Evolutionary conservation across 495 filamentous ascomycete species (phyloP), one percentile per base, ranked within the genome.

Genomic region (Talaromyces nanjingensis): DNA sequence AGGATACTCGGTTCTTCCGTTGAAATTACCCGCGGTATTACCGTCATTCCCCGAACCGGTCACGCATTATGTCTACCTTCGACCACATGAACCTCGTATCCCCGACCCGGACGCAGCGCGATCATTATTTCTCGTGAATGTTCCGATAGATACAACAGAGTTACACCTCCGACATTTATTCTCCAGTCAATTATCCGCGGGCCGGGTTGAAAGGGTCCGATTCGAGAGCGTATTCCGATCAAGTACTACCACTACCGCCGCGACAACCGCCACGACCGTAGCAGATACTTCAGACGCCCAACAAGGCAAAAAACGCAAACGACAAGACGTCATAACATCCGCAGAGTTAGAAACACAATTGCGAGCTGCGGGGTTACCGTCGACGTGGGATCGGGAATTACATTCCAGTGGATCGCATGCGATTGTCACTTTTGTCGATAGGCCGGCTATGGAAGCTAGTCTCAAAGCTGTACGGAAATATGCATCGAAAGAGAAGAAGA

Each of bases 41-140:
- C 20, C 77, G 1, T 78, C 85, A 4, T 86, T 78, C 67, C 83
- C 85, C 6, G 70, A 78, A 18, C 66, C 81, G n/a, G 83, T 81
- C 64, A 85, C 81, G 56, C 94, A 98, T 77, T 90, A 91, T 77
- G 81, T 98, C 71, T 97, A 97, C 75, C 73, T 97, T 59, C 90
- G 89, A 62, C 85, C 84, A 33, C 91, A 97, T 71, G 82, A 86
- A 52, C 92, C 89, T 63, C 90, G 86, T 68, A 81, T 92, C 25
- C 87, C 91, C 16, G 88, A 89, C 11, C 78, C 84, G 18, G 81
- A 89, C 69, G 86, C 92, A 69, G 71, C 83, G 24, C 87, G 91
- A 64, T 89, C 88, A 55, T 82, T 98, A 25, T 98, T 96, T 76
- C 69, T 93, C 24, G 87, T 92, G 65, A 98, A 98, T 71, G 71